Percentiles rank a stretch among this genome's conserved stretches.
Conservation (phyloP, 306 rosid species). For the Astragalus membranaceus region DNA sequence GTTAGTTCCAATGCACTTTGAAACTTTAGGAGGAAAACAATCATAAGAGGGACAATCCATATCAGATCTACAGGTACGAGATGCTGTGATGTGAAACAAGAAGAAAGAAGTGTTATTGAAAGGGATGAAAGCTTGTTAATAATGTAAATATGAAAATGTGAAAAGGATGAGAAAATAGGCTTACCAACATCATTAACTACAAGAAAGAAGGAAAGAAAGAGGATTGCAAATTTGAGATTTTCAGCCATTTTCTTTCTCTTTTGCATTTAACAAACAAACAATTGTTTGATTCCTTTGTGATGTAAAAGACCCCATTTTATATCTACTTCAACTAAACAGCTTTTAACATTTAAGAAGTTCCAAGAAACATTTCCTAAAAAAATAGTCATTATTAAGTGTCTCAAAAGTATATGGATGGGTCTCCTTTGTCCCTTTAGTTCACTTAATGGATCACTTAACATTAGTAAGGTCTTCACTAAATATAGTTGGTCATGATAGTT, state of each 20-base stretch:
- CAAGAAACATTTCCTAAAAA: not conserved
- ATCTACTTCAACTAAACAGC: not conserved
- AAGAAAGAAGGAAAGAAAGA: too few species aligned
- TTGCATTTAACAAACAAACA: too few species aligned
- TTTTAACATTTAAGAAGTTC: not conserved
- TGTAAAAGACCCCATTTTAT: not conserved
- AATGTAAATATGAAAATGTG: not conserved
- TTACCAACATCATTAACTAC: not conserved
- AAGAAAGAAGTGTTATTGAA: not conserved
- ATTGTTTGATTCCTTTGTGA: not conserved
- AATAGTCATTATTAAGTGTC: not conserved
- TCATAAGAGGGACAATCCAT: not conserved
- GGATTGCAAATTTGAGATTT: too few species aligned
- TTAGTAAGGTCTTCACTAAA: not conserved
- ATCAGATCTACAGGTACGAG: not conserved
- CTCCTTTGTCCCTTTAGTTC: not conserved
- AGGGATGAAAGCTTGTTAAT: not conserved
- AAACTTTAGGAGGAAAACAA: not conserved
- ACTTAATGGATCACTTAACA: not conserved
- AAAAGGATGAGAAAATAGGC: not conserved
- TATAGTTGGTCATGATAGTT: too few species aligned
- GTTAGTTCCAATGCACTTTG: not conserved
- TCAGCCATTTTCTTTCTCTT: not conserved
- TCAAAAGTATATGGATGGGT: not conserved
- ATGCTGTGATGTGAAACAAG: not conserved